Conservation (phyloP, 805 yeast species). For the Metschnikowia colocasiae region DNA sequence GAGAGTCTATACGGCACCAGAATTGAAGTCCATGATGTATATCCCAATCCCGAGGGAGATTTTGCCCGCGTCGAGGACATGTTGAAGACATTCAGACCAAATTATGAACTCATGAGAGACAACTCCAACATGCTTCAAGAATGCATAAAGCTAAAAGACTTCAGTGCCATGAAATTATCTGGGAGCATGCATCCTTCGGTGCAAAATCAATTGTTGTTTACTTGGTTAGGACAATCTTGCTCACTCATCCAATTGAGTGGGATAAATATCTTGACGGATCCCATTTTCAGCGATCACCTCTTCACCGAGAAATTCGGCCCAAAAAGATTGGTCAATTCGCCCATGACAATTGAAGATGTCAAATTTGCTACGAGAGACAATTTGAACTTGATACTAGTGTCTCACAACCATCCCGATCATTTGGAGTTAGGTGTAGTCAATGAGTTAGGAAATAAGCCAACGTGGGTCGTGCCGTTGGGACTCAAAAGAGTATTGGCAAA, state of each 20-base stretch:
- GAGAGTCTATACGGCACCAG: constrained; percentile 46
- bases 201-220: constrained; percentile 54
- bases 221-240: constrained; percentile 96
- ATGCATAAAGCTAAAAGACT: constrained; percentile 18
- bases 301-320: constrained; percentile 72
- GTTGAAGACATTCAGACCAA: constrained; percentile 62
- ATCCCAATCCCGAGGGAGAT: constrained; percentile 39
- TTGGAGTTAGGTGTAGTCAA: constrained; percentile 61
- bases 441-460: constrained; percentile 49
- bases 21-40: constrained; percentile 34
- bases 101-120: constrained; percentile 40
- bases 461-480: constrained; percentile 90
- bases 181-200: constrained; percentile 11
- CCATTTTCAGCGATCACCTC: constrained; percentile 65
- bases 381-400: constrained; percentile 66
- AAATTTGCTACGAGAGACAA: constrained; percentile 50
- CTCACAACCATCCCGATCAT: constrained; percentile 96
- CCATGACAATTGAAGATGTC: constrained; percentile 59
- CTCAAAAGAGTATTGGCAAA: constrained; percentile 55
- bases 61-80: constrained; percentile 40
- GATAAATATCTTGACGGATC: constrained; percentile 80
- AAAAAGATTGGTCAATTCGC: constrained; percentile 73
- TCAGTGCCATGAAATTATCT: background rate
- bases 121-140: constrained; percentile 29
- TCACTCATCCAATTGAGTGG: constrained; percentile 67